Conservation (phyloP, 345 rosid species). For the Citrus mangshanensis region DNA sequence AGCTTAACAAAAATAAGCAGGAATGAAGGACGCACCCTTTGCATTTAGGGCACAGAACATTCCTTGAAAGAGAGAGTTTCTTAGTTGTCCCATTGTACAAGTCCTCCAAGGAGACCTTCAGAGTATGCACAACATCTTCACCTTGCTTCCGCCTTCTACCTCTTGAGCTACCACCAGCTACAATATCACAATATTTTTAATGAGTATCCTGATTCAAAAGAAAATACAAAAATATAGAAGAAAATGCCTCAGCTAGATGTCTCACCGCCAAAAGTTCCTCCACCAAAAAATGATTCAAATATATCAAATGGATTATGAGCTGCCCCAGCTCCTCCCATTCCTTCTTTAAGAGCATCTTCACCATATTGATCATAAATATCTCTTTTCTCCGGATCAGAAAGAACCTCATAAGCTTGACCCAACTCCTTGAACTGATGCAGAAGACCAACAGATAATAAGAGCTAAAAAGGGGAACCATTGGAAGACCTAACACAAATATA, state of each 20-base stretch:
- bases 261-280: constrained; percentile 43
- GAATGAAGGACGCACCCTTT: constrained; percentile 40
- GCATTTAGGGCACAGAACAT: constrained; percentile 50
- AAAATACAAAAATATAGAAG: neutral
- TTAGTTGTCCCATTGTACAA: constrained; percentile 56
- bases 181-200: neutral
- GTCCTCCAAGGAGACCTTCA: constrained; percentile 60
- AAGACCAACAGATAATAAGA: neutral
- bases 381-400: constrained; percentile 63
- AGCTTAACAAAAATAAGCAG: neutral
- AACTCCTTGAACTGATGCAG: constrained; percentile 56
- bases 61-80: constrained; percentile 60
- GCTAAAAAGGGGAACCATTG: neutral
- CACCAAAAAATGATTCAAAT: constrained; percentile 55
- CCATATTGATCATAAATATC: constrained; percentile 66
- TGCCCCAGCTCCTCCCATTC: constrained; percentile 62
- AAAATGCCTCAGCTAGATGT: neutral
- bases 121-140: constrained; percentile 49
- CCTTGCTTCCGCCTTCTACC: constrained; percentile 58
- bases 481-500: neutral
- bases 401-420: constrained; percentile 70
- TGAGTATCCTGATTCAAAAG: neutral
- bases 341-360: constrained; percentile 67
- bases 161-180: constrained; percentile 55
- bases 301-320: constrained; percentile 59